Percentiles rank a stretch among this genome's conserved stretches.
phyloP scores from a whole-genome alignment of 1,284 basidiomycete species.

The Naganishia liquefaciens region DNA sequence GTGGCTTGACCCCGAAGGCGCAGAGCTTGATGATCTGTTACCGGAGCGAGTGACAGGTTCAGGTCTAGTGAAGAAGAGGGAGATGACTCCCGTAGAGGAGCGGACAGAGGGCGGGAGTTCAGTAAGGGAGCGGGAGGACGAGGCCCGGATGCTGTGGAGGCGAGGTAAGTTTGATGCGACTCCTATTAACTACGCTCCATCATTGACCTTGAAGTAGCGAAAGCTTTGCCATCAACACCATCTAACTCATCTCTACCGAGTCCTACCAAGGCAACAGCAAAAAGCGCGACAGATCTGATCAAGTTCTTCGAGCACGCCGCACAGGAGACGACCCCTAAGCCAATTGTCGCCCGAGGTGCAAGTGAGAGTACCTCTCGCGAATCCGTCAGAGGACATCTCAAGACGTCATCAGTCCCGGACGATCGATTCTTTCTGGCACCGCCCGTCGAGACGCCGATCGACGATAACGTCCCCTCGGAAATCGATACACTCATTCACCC shows the following conservation, averaged over 20 bases:
- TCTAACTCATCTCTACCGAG: constrained; percentile 5
- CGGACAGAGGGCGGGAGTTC: constrained; percentile 20
- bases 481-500: constrained; percentile 3
- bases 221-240: constrained; percentile 27
- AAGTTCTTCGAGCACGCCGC: constrained; percentile 25
- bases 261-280: background rate
- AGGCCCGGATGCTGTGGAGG: background rate
- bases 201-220: constrained; percentile 1
- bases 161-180: background rate
- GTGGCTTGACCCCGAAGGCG: constrained; percentile 7
- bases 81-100: constrained; percentile 30
- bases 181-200: background rate
- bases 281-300: constrained; percentile 24
- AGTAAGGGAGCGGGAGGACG: background rate
- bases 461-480: background rate
- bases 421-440: background rate
- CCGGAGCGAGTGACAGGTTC: constrained; percentile 5
- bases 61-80: constrained; percentile 19
- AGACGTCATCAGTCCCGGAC: background rate
- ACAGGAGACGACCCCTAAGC: background rate
- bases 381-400: background rate
- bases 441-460: background rate
- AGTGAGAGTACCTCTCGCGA: background rate
- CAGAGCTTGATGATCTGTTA: constrained; percentile 6
- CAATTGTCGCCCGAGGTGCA: background rate